phyloP scores from a whole-genome alignment of 257 asterid genomes.

The Primulina eburnea region DNA sequence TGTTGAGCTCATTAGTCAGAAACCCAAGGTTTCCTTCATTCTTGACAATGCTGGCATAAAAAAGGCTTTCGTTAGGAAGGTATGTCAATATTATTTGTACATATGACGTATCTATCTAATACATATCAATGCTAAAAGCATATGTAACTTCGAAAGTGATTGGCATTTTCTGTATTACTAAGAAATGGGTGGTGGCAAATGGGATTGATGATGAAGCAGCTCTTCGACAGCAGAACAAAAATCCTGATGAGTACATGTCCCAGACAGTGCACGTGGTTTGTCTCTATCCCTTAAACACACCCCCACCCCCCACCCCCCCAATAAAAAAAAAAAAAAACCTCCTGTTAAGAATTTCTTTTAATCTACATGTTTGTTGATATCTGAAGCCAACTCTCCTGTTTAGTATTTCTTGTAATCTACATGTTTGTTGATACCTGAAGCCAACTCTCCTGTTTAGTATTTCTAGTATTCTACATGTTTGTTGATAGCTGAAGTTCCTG shows the following conservation, averaged over 20 bases:
- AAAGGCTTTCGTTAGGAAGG: neutral
- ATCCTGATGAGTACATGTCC: neutral
- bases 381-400: too few species aligned
- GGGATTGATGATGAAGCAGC: neutral
- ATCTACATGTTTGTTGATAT: too few species aligned
- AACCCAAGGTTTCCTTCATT: conserved; percentile 1
- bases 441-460: too few species aligned
- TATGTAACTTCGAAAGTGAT: neutral
- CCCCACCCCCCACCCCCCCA: neutral
- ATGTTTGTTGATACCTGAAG: neutral
- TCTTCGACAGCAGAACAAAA: neutral
- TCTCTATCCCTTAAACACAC: too few species aligned
- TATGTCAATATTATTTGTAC: neutral
- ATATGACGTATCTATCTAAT: neutral
- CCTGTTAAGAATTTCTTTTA: too few species aligned
- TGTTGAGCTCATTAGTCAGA: neutral
- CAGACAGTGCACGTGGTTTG: neutral
- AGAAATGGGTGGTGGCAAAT: neutral
- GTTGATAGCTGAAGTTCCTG: neutral
- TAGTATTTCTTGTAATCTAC: neutral
- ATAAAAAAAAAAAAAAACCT: too few species aligned
- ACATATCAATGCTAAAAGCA: neutral
- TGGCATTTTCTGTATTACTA: neutral
- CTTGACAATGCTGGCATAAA: neutral
- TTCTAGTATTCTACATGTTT: too few species aligned